Evolutionary conservation across 306 rosid genomes (phyloP).

Genomic region (Elaeagnus macrophylla): DNA sequence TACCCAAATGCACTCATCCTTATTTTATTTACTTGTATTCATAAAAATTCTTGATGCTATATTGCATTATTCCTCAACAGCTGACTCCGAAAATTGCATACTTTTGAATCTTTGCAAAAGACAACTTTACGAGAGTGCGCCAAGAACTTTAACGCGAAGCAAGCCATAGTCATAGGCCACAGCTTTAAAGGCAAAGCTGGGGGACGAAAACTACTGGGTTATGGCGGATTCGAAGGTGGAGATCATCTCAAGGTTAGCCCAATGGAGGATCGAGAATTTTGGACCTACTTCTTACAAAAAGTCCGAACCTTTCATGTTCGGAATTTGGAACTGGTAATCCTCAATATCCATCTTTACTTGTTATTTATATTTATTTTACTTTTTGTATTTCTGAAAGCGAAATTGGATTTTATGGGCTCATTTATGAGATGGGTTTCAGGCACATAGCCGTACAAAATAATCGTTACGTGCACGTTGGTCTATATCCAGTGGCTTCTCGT

Average conservation of each 20-base stretch:
- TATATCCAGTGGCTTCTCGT: constrained; percentile 74
- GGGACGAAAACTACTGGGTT: neutral
- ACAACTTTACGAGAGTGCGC: no score
- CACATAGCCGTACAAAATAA: constrained; percentile 58
- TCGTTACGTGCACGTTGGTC: constrained; percentile 49
- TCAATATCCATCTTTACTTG: neutral
- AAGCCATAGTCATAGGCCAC: no score
- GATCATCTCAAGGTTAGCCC: constrained; percentile 65
- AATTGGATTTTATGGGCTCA: constrained; percentile 3
- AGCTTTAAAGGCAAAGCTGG: no score
- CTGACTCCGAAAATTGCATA: no score
- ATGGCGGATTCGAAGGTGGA: constrained; percentile 68
- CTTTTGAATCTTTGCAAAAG: no score
- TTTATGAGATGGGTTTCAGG: constrained; percentile 30
- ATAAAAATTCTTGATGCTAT: no score
- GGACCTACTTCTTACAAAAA: constrained; percentile 59
- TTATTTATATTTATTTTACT: neutral
- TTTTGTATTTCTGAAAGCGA: neutral
- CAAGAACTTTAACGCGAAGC: no score
- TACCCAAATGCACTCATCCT: no score
- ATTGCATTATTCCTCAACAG: no score
- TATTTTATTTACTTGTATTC: no score
- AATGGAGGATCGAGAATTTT: constrained; percentile 71
- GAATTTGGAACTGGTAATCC: constrained; percentile 78
- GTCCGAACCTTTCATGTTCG: constrained; percentile 76